Conservation (phyloP, 2,329 filamentous ascomycete species). For the Penicillium verrucosum region DNA sequence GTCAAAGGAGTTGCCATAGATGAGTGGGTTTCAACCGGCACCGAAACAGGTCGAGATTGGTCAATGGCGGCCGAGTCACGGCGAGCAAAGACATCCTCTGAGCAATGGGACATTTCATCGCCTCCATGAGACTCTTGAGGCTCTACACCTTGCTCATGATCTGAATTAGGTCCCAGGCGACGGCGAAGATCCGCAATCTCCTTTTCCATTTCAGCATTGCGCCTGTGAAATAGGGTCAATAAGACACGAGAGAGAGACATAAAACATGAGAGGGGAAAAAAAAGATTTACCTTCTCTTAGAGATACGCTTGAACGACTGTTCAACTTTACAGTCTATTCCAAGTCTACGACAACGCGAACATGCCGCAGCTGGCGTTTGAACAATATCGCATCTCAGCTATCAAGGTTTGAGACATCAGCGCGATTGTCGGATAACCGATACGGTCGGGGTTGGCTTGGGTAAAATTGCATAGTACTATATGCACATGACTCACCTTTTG, state of each 20-base stretch:
- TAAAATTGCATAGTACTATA: constrained; percentile 6
- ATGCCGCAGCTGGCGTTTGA: constrained; percentile 60
- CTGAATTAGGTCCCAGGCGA: constrained; percentile 38
- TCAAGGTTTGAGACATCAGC: constrained; percentile 17
- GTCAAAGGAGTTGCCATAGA: constrained; percentile 34
- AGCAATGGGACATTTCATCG: constrained; percentile 35
- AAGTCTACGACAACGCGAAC: constrained; percentile 60
- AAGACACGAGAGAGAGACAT: background rate
- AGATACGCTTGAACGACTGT: constrained; percentile 63
- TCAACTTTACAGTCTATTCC: constrained; percentile 63
- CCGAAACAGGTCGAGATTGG: constrained; percentile 31
- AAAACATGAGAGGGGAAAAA: background rate
- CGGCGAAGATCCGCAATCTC: constrained; percentile 50
- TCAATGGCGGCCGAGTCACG: constrained; percentile 31
- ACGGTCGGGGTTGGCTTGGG: background rate
- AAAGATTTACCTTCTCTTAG: constrained; percentile 50
- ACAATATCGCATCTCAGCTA: constrained; percentile 65
- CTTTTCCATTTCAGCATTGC: constrained; percentile 63
- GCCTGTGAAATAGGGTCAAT: constrained; percentile 37
- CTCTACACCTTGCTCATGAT: constrained; percentile 26
- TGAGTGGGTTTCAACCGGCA: constrained; percentile 32
- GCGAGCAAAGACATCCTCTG: constrained; percentile 34
- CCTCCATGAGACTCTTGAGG: constrained; percentile 27
- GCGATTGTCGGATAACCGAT: background rate
- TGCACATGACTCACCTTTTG: constrained; percentile 55